Evolutionary conservation across 108 stramenopile species (phyloP).

Genomic region (Cyclotella distinguenda): DNA sequence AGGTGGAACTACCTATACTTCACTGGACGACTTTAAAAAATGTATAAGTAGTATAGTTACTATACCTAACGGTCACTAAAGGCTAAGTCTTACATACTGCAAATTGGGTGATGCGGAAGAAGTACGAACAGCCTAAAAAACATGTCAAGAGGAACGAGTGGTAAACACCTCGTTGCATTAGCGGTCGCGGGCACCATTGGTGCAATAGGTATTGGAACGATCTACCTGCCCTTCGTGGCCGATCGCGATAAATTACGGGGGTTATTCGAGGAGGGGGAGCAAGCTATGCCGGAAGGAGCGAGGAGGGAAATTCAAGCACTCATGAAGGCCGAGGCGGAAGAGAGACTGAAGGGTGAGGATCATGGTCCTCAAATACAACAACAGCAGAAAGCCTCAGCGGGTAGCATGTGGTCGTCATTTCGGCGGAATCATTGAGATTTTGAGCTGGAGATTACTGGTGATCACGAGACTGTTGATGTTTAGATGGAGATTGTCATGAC

Average conservation of each 20-base stretch:
- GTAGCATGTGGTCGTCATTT: constrained; percentile 52
- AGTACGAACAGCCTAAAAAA: not conserved
- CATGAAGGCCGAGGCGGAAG: constrained; percentile 36
- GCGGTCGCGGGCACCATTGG: constrained; percentile 34
- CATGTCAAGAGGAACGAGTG: constrained; percentile 48
- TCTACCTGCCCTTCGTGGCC: constrained; percentile 49
- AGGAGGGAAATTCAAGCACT: constrained; percentile 37
- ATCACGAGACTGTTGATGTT: too few relatives aligned
- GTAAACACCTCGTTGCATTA: constrained; percentile 47
- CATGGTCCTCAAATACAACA: constrained; percentile 7
- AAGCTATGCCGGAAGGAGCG: constrained; percentile 44
- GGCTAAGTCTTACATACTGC: too few relatives aligned
- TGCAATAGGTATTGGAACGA: constrained; percentile 40
- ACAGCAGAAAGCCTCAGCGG: constrained; percentile 25
- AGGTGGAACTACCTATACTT: too few relatives aligned
- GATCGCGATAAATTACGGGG: constrained; percentile 54
- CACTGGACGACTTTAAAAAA: too few relatives aligned
- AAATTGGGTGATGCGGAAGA: not conserved
- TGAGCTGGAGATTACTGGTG: not conserved
- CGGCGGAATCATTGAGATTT: constrained; percentile 12
- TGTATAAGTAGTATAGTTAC: too few relatives aligned
- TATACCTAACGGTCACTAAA: too few relatives aligned
- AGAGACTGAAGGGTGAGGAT: constrained; percentile 6
- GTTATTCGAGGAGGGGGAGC: constrained; percentile 46
- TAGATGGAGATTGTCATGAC: too few relatives aligned